phyloP scores from a whole-genome alignment of 2,329 filamentous ascomycete species.

The Aulographum hederae region DNA sequence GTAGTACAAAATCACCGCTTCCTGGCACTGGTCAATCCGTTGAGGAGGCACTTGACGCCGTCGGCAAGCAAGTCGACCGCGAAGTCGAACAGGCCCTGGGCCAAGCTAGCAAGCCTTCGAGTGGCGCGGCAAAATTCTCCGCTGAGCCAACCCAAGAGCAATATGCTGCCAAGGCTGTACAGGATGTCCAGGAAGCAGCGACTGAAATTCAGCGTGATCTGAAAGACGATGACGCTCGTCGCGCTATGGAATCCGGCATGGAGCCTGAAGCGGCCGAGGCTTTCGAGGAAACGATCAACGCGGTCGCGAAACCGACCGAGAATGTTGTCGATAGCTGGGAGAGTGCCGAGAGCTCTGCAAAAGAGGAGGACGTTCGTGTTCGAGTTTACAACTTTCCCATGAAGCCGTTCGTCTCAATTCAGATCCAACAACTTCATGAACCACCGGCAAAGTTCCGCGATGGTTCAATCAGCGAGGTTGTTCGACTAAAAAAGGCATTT shows the following conservation, averaged over 20 bases:
- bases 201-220: constrained; percentile 21
- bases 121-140: constrained; percentile 9
- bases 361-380: constrained; percentile 49
- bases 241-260: constrained; percentile 33
- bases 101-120: no score
- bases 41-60: constrained; percentile 46
- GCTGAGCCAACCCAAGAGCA: not conserved
- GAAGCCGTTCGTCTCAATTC: constrained; percentile 87
- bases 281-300: constrained; percentile 39
- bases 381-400: constrained; percentile 91
- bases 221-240: constrained; percentile 33
- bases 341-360: constrained; percentile 55
- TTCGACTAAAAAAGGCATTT: constrained; percentile 89
- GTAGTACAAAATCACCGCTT: no score
- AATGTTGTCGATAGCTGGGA: constrained; percentile 69
- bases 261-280: constrained; percentile 34
- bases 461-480: constrained; percentile 78
- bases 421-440: constrained; percentile 39
- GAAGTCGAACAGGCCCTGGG: constrained; percentile 49
- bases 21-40: constrained; percentile 38
- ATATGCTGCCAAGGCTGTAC: not conserved
- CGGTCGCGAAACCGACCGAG: constrained; percentile 23
- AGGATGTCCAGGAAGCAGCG: constrained; percentile 6
- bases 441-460: constrained; percentile 48
- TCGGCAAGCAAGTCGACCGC: constrained; percentile 41